Evolutionary conservation across 1,284 basidiomycete species (phyloP).

Genomic region (Boletus nobilissimus): DNA sequence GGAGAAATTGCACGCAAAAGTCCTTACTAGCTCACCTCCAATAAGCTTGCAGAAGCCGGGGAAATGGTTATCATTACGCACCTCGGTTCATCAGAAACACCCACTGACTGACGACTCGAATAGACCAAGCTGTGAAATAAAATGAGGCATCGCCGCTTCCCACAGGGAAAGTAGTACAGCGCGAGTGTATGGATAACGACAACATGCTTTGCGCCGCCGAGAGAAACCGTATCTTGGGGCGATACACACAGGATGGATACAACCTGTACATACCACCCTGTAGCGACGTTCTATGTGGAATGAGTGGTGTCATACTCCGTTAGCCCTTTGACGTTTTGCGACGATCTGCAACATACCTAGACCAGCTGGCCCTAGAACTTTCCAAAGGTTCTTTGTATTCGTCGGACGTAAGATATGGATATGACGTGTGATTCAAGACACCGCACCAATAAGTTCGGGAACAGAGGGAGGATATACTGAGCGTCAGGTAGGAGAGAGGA

Average conservation of each 20-base stretch:
- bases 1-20: no score
- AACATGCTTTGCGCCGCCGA: neutral
- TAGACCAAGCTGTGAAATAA: neutral
- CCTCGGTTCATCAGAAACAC: neutral
- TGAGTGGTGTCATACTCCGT: neutral
- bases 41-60: no score
- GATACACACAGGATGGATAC: conserved; percentile 11
- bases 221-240: no score
- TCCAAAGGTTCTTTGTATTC: neutral
- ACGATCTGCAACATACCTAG: neutral
- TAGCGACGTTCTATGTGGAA: neutral
- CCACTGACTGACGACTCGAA: neutral
- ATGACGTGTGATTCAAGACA: neutral
- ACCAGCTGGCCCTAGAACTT: neutral
- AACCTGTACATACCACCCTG: conserved; percentile 13
- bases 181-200: neutral
- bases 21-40: no score
- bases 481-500: neutral
- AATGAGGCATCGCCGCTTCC: neutral
- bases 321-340: neutral
- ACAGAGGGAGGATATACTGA: neutral
- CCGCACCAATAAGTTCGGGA: neutral
- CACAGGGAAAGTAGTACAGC: neutral
- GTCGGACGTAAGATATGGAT: no score
- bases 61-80: no score